Evolutionary conservation across 352 stramenopile species (phyloP), one percentile per base, ranked within the genome.

Genomic region (Saprolegnia parasitica): DNA sequence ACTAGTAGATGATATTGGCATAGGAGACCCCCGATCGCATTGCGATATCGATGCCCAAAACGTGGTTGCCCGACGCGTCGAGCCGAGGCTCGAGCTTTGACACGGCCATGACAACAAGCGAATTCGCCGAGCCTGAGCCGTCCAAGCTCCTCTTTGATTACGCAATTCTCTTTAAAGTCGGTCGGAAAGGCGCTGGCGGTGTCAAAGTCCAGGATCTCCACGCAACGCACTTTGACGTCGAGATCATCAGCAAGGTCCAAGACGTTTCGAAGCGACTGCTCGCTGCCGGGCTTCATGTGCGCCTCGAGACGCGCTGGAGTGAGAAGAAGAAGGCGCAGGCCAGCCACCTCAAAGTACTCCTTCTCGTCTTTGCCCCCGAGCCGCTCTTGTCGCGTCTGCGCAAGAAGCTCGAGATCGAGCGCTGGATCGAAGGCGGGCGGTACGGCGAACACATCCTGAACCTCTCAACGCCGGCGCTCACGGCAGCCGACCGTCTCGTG

Each of bases 401-500:
- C n/a, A 32, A 11, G n/a, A 72, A 67, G 47, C 47, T 67, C n/a
- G 60, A 67, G 39, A n/a, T 66, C 49, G 66, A 72, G 40, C 55
- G 66, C 18, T 72, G 66, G 66, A 35, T 72, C 56, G 60, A 65
- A 5, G 66, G 66, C 21, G 66, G 66, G 10, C 60, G 56, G 6
- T 56, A 72, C 37, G 56, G 50, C 10, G 55, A 72, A 35, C 56
- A 72, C 39, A 63, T 72, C 40, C 21, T 72, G 1, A 16, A 60
- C 20, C 52, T 60, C 24, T 16, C 52, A 8, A 23, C 46, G 49
- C 56, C 56, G 13, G 16, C 21, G 35, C 26, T 72, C 6, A 72
- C 66, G 49, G 45, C 66, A 13, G 66, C 56, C 3, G 66, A 72
- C 26, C 56, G 66, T 2, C 56, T 72, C 21, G 56, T 72, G 46